Base-by-base conservation (phyloP, 495 filamentous ascomycete species). In the Pyronema domesticum region DNA sequence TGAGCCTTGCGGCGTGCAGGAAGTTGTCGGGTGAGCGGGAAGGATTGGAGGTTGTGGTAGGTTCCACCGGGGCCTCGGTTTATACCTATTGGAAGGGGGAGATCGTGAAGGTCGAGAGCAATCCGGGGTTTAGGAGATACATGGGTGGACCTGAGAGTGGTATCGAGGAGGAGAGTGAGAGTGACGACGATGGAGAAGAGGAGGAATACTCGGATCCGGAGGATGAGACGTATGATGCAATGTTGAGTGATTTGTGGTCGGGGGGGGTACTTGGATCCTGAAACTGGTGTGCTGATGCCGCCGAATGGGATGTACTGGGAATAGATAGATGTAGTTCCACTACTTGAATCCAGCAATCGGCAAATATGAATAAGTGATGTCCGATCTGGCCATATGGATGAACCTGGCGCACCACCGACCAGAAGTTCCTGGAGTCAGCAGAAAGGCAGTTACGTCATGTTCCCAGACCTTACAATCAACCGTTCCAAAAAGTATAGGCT, bases 381-480 rank as follows among this genome's bases (percentile, higher is more conserved):
- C n/a, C n/a, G n/a, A n/a, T n/a, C n/a, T n/a, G n/a, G n/a, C n/a
- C n/a, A n/a, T n/a, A n/a, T 64, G 49, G 58, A 58, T 23, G 61
- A 64, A 53, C 47, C 51, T 8, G 23, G 39, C 30, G n/a, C n/a
- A n/a, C n/a, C n/a, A n/a, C 11, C 34, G 3, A 55, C 48, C 33
- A 51, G 37, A 39, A 51, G 50, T 11, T n/a, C 44, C 6, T 23
- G 37, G 7, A 55, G 54, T 37, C 62, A 51, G 55, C 62, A 65
- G 15, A 52, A 58, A 45, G 62, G 62, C 10, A 65, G 62, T 33
- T 65, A 61, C 58, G 62, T 56, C 51, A 51, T 65, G 18, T 65
- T 65, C 35, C 58, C 62, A 14, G 61, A 65, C 42, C 56, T 65
- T 13, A 60, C 52, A 46, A 65, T 65, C 43, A 65, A 61, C 36